Evolutionary conservation across 768 basidiomycete species (phyloP).

Genomic region (Ephemerocybe angulata): DNA sequence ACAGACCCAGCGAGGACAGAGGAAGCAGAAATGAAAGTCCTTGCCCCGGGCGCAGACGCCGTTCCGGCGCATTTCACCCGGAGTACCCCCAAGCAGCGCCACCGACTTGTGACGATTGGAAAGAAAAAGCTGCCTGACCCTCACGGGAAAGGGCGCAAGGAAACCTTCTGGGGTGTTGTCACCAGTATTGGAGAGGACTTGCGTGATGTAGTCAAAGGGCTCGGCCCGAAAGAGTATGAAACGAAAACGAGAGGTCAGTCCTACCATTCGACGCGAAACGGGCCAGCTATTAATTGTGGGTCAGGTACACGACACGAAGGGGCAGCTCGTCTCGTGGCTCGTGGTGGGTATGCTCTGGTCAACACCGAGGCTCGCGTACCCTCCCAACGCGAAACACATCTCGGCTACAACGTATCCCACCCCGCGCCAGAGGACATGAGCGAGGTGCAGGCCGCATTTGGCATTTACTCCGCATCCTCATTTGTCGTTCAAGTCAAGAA

Average conservation of each 20-base stretch:
- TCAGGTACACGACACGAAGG: conserved; percentile 50
- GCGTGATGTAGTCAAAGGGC: conserved; percentile 39
- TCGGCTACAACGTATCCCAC: conserved; percentile 60
- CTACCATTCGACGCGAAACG: not conserved
- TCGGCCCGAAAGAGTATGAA: conserved; percentile 52
- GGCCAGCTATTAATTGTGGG: not conserved
- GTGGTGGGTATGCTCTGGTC: conserved; percentile 59
- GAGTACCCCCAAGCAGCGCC: conserved; percentile 38
- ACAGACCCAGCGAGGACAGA: conserved; percentile 20
- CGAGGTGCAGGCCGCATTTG: conserved; percentile 53
- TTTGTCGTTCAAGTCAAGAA: conserved; percentile 64
- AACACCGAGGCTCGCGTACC: conserved; percentile 42
- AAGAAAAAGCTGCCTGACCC: conserved; percentile 58
- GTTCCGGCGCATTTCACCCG: conserved; percentile 38
- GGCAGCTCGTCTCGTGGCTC: conserved; percentile 49
- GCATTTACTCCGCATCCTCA: conserved; percentile 48
- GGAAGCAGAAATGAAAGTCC: conserved; percentile 39
- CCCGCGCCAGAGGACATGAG: conserved; percentile 41
- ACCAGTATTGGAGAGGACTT: conserved; percentile 51
- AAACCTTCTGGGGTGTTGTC: conserved; percentile 52
- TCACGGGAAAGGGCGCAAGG: conserved; percentile 37
- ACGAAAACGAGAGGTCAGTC: conserved; percentile 56
- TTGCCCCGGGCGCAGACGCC: conserved; percentile 45
- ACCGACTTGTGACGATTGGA: conserved; percentile 50
- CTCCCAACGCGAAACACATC: conserved; percentile 47